Percentiles rank a stretch among this genome's conserved stretches.
Evolutionary conservation across 805 yeast genomes (phyloP).

Genomic region (Wickerhamiella spandovensis): DNA sequence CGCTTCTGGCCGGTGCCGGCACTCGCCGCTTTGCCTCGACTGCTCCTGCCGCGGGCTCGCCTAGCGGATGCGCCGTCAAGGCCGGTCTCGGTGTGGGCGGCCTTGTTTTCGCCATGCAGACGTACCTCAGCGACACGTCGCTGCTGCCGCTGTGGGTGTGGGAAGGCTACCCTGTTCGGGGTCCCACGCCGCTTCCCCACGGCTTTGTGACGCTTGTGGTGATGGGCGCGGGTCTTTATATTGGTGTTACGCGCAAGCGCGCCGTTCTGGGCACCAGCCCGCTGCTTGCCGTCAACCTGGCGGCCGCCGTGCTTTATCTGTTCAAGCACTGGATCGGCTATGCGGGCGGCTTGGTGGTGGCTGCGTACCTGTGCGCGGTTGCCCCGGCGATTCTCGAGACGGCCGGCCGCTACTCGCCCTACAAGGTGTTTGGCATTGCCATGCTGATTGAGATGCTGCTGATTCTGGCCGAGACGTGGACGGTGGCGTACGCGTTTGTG

Average conservation of each 20-base stretch:
- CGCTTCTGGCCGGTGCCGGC: conserved; percentile 36
- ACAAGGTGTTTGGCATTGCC: conserved; percentile 30
- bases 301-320: conserved; percentile 37
- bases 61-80: conserved; percentile 22
- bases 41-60: neutral
- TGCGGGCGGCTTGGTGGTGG: conserved; percentile 52
- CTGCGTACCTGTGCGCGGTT: conserved; percentile 48
- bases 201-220: conserved; percentile 50
- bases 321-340: conserved; percentile 61
- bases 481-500: conserved; percentile 95
- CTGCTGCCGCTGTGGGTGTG: conserved; percentile 90
- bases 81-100: conserved; percentile 67
- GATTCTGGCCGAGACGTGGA: conserved; percentile 82
- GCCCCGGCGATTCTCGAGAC: conserved; percentile 49
- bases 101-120: conserved; percentile 53
- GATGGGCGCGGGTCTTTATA: conserved; percentile 43
- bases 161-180: conserved; percentile 82
- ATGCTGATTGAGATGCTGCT: conserved; percentile 38
- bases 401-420: conserved; percentile 42
- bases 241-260: conserved; percentile 27
- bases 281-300: conserved; percentile 32
- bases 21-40: neutral
- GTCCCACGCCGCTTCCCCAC: conserved; percentile 80
- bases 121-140: conserved; percentile 71
- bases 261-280: conserved; percentile 25